Evolutionary conservation across 192 early-diverging fungal genomes (phyloP).

Genomic region (Linnemannia exigua): DNA sequence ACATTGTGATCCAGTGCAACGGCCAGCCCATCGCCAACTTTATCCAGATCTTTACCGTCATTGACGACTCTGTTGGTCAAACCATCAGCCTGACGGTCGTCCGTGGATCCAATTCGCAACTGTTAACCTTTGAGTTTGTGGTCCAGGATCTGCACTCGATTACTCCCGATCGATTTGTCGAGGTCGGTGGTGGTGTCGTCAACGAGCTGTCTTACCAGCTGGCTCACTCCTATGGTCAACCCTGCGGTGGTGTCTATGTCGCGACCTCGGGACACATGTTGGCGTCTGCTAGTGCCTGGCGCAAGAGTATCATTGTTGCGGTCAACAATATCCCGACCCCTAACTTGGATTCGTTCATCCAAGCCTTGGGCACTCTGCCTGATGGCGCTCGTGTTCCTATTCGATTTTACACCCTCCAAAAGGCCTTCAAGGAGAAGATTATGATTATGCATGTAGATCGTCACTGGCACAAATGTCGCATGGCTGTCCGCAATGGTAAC

Average conservation of each 20-base stretch:
- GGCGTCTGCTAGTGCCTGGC: slow-evolving; percentile 74
- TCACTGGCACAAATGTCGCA: slow-evolving; percentile 88
- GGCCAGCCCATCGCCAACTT: slow-evolving; percentile 78
- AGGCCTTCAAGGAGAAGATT: slow-evolving; percentile 85
- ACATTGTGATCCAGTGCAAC: slow-evolving; percentile 79
- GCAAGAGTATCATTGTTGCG: slow-evolving; percentile 75
- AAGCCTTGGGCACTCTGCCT: slow-evolving; percentile 73
- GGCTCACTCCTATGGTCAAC: slow-evolving; percentile 78
- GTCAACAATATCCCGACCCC: slow-evolving; percentile 76
- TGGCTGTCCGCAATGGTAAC: slow-evolving; percentile 81
- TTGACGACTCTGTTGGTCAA: slow-evolving; percentile 75
- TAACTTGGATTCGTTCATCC: slow-evolving; percentile 76
- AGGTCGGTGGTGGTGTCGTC: slow-evolving; percentile 87
- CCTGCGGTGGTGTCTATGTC: slow-evolving; percentile 86
- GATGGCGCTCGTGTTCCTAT: slow-evolving; percentile 73
- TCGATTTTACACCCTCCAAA: slow-evolving; percentile 82
- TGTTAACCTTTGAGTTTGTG: slow-evolving; percentile 40
- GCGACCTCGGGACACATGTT: slow-evolving; percentile 78
- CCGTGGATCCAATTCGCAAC: slow-evolving; percentile 63
- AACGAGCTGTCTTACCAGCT: slow-evolving; percentile 84
- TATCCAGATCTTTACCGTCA: slow-evolving; percentile 70
- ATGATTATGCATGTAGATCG: slow-evolving; percentile 89
- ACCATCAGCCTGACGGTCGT: slow-evolving; percentile 66
- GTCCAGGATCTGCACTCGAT: slow-evolving; percentile 83
- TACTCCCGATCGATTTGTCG: slow-evolving; percentile 87